Percentiles rank a stretch among this genome's conserved stretches.
These are phyloP conservation scores for Fusarium gaditjirri DNA, from an alignment of 2,329 filamentous ascomycete species.

Conservation along the genomic window DNA sequence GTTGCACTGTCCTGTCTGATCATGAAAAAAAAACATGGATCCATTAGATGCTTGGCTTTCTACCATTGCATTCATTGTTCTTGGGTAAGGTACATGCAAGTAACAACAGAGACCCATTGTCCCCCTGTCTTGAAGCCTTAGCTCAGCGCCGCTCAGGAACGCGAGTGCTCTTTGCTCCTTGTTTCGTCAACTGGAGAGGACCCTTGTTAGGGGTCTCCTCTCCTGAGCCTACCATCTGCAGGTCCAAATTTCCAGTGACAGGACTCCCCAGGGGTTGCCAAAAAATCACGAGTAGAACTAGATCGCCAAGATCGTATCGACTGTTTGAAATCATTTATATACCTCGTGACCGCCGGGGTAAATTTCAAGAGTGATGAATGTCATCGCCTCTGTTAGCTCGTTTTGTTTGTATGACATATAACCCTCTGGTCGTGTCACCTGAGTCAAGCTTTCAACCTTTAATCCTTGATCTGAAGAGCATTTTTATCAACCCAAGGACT, in stretches of 20 bases:
- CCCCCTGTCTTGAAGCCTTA: conserved; percentile 25
- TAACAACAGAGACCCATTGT: conserved; percentile 14
- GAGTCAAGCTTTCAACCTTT: background rate
- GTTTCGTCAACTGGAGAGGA: conserved; percentile 34
- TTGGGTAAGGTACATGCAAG: conserved; percentile 16
- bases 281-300: conserved; percentile 2
- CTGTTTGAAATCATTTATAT: background rate
- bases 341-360: background rate
- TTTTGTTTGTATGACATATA: background rate
- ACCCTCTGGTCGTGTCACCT: too few species aligned
- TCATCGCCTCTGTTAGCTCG: background rate
- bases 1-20: background rate
- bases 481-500: background rate
- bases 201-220: conserved; percentile 42
- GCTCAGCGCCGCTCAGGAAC: conserved; percentile 25
- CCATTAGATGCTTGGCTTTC: background rate
- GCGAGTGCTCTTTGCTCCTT: conserved; percentile 29
- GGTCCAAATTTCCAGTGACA: conserved; percentile 45
- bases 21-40: background rate
- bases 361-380: background rate
- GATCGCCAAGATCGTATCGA: background rate
- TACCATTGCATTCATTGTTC: background rate
- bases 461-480: background rate
- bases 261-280: conserved; percentile 17
- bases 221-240: conserved; percentile 38